Percentiles rank a stretch among this genome's conserved stretches.
phyloP scores from a whole-genome alignment of 2,329 filamentous ascomycete genomes.

The Talaromyces islandicus region DNA sequence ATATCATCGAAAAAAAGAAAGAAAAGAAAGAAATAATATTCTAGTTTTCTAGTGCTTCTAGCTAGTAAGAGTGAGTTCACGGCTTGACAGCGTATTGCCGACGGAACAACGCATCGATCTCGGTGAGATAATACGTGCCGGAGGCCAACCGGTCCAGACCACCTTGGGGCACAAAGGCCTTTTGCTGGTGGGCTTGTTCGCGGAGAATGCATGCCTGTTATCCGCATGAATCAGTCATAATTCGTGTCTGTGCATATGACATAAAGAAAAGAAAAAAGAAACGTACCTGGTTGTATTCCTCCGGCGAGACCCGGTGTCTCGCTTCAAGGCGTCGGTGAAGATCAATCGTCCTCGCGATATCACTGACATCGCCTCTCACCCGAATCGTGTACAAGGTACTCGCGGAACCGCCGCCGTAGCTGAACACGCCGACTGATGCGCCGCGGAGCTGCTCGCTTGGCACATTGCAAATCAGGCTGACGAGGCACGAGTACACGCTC shows the following conservation, averaged over 20 bases:
- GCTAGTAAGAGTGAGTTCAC: not conserved
- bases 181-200: not conserved
- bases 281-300: conserved; percentile 56
- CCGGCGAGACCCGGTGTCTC: conserved; percentile 60
- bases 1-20: too few relatives aligned
- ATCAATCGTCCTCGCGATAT: conserved; percentile 62
- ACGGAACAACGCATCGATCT: not conserved
- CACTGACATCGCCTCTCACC: conserved; percentile 62
- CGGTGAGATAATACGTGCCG: not conserved
- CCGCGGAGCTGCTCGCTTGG: conserved; percentile 57
- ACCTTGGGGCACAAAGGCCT: not conserved
- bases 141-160: not conserved
- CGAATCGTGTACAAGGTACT: conserved; percentile 64
- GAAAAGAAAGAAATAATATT: not conserved
- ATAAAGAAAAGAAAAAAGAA: not conserved
- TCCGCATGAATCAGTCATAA: not conserved
- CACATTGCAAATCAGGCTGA: conserved; percentile 57
- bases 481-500: conserved; percentile 53
- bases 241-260: not conserved
- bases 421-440: conserved; percentile 63
- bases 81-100: not conserved
- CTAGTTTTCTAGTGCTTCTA: not conserved
- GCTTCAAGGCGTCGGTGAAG: conserved; percentile 62
- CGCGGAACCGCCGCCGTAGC: conserved; percentile 71
- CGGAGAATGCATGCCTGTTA: not conserved